A percentile compares a stretch with the other conserved stretches of the same genome.
Evolutionary conservation across 1,139 yeast genomes (phyloP).

Genomic region (Protomyces arabidopsidicola): DNA sequence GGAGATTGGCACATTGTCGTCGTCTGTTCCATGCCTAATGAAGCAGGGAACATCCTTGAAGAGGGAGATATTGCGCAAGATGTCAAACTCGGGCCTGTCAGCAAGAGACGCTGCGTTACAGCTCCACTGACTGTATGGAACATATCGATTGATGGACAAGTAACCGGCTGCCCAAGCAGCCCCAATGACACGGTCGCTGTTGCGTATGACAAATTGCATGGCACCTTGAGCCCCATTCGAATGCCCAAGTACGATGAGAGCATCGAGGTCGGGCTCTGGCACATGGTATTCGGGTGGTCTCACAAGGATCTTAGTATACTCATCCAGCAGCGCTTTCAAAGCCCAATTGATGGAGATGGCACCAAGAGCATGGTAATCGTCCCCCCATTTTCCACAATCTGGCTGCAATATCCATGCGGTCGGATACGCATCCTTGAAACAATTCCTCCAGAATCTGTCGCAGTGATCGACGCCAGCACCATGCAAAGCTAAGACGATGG

Average conservation of each 20-base stretch:
- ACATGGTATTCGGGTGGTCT: neutral
- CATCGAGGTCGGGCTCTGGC: neutral
- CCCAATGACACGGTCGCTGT: slow-evolving; percentile 9
- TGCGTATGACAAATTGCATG: slow-evolving; percentile 6
- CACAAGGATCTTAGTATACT: neutral
- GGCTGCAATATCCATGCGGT: slow-evolving; percentile 13
- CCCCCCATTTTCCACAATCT: slow-evolving; percentile 13
- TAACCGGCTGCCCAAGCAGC: slow-evolving; percentile 13
- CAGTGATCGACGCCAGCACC: slow-evolving; percentile 5
- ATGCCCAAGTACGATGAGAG: slow-evolving; percentile 4
- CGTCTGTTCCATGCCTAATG: neutral
- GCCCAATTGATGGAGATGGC: neutral
- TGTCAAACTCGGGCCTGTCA: slow-evolving; percentile 2
- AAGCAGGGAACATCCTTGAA: neutral
- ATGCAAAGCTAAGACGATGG: slow-evolving; percentile 4
- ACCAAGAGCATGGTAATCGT: slow-evolving; percentile 2
- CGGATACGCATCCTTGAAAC: neutral
- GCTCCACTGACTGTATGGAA: slow-evolving; percentile 7
- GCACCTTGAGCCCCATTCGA: slow-evolving; percentile 19
- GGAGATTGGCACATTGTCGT: slow-evolving; percentile 15
- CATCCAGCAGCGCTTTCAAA: neutral
- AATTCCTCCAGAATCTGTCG: neutral
- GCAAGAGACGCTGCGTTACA: neutral
- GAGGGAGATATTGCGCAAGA: neutral
- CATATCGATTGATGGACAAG: neutral